Evolutionary conservation across 768 basidiomycete species (phyloP), one percentile per base, ranked within the genome.

Genomic region (Lanmaoa rubissima): DNA sequence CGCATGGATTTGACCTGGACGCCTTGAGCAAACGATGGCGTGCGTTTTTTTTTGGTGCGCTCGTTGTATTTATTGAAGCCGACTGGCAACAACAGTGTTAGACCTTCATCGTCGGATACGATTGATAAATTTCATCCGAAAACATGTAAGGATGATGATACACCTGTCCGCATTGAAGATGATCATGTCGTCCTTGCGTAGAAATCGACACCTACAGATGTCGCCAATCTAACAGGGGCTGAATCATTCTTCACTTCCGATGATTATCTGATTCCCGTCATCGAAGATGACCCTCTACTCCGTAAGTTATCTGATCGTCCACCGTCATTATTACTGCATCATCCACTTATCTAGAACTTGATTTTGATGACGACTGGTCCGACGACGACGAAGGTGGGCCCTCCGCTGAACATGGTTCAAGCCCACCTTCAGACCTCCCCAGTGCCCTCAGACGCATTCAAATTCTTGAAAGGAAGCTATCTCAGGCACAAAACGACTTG

Each of bases 201-300:
- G 90, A 85, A 82, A 72, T 74, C 79, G 47, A 70, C 78, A 10
- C 70, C 84, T 6, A 58, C 68, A 9, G 75, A 79, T 41, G 74
- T 84, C 14, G 61, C 67, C n/a, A 65, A 65, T 42, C 64, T 92
- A 53, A 79, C 78, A 32, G 84, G 85, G 21, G 68, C 72, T 0
- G 89, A 92, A 67, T 51, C 78, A 0, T 80, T 92, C 62, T 83
- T 95, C 58, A 68, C 75, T 13, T 82, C 85, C 9, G 95, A 98
- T 66, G 82, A 83, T 53, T 92, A 92, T 66, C 82, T 98, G 21
- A 80, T 83, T 40, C 96, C 96, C 2, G 84, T 82, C 31, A 61
- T 97, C 42, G 86, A 90, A 65, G 88, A 94, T 63, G 96, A 98
- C 68, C 89, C 93, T 2, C 73, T 97, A 13, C 85, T 98, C 24